Evolutionary conservation across 2,329 filamentous ascomycete species (phyloP).

Genomic region (Lachnellula subtilissima): DNA sequence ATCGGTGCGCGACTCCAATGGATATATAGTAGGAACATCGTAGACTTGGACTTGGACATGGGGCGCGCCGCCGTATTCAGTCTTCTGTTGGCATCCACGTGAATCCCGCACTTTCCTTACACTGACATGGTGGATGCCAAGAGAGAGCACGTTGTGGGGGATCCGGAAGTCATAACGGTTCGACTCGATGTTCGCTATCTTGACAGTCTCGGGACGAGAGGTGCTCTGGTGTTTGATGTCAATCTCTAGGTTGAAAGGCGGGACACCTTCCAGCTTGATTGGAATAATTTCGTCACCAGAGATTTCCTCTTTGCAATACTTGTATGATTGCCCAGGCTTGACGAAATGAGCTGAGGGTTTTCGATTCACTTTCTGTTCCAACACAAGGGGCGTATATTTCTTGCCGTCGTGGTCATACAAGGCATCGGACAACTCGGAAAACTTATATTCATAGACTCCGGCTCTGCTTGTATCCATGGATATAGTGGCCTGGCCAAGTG

Average conservation of each 20-base stretch:
- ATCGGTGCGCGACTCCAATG: constrained; percentile 76
- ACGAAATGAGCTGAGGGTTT: constrained; percentile 77
- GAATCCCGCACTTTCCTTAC: constrained; percentile 87
- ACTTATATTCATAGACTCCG: constrained; percentile 81
- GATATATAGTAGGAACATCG: constrained; percentile 85
- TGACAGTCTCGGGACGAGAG: constrained; percentile 72
- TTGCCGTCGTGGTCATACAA: constrained; percentile 73
- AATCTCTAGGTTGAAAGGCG: constrained; percentile 86
- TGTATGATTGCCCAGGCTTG: constrained; percentile 88
- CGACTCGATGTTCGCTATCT: constrained; percentile 71
- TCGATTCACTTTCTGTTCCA: constrained; percentile 80
- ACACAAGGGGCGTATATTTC: constrained; percentile 59
- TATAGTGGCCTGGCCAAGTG: constrained; percentile 70
- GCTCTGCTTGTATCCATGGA: constrained; percentile 81
- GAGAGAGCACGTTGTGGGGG: constrained; percentile 75
- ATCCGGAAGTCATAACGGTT: constrained; percentile 76
- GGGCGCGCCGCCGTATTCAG: constrained; percentile 62
- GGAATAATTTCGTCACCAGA: constrained; percentile 82
- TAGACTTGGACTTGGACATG: constrained; percentile 88
- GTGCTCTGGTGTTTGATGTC: constrained; percentile 89
- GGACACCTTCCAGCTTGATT: constrained; percentile 73
- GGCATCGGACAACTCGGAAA: constrained; percentile 75
- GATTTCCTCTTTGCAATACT: constrained; percentile 84
- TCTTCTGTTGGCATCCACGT: constrained; percentile 77
- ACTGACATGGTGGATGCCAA: constrained; percentile 84